Evolutionary conservation across 2,329 filamentous ascomycete species (phyloP).

Genomic region (Karstenula rhodostoma): DNA sequence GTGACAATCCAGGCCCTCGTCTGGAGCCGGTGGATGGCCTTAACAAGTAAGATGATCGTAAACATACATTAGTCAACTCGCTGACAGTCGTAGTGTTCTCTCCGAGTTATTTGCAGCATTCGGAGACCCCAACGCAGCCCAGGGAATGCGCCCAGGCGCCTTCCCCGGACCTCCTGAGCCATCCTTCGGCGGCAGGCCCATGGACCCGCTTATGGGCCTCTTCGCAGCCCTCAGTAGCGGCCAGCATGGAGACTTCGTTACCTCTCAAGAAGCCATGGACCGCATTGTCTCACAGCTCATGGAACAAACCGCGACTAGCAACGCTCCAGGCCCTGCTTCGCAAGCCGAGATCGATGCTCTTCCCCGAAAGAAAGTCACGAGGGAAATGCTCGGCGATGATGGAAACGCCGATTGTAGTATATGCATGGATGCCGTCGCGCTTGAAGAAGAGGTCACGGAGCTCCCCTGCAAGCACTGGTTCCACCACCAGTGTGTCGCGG

Average conservation of each 20-base stretch:
- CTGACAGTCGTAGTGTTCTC: slow-evolving; percentile 41
- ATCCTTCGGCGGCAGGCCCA: slow-evolving; percentile 15
- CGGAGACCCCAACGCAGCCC: slow-evolving; percentile 33
- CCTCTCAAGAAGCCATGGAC: slow-evolving; percentile 89
- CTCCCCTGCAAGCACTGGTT: slow-evolving; percentile 95
- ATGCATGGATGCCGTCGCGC: slow-evolving; percentile 84
- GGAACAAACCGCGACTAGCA: slow-evolving; percentile 79
- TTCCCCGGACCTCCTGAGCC: not conserved
- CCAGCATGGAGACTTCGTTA: slow-evolving; percentile 79
- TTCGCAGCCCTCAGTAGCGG: slow-evolving; percentile 49
- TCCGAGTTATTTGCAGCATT: slow-evolving; percentile 44
- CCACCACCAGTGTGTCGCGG: slow-evolving; percentile 79
- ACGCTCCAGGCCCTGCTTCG: slow-evolving; percentile 83
- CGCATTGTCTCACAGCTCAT: slow-evolving; percentile 87
- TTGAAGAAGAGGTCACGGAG: slow-evolving; percentile 76
- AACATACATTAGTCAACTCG: not conserved
- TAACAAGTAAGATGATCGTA: slow-evolving; percentile 49
- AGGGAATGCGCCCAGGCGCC: too few relatives aligned
- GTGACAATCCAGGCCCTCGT: slow-evolving; percentile 58
- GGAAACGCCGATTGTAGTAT: slow-evolving; percentile 86
- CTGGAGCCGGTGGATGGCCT: slow-evolving; percentile 58
- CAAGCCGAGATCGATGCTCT: slow-evolving; percentile 76
- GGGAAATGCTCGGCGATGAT: slow-evolving; percentile 73
- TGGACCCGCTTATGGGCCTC: slow-evolving; percentile 55
- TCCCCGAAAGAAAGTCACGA: slow-evolving; percentile 73